A percentile compares a stretch with the other conserved stretches of the same genome.
Conservation (phyloP, 2,329 filamentous ascomycete genomes). For the Alternaria novae-zelandiae region DNA sequence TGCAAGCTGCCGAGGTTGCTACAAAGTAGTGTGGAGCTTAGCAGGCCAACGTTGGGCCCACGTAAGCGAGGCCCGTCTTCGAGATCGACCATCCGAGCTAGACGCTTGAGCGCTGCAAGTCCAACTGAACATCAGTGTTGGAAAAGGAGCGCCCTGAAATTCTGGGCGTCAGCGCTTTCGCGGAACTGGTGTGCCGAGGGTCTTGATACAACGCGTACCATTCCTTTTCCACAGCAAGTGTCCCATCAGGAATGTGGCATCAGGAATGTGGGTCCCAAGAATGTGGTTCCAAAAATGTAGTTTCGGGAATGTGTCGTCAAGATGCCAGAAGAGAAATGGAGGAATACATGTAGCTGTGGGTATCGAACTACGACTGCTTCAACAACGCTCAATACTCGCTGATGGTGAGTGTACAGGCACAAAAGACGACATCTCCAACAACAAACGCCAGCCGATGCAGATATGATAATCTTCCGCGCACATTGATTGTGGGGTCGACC, state of each 20-base stretch:
- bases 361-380: background rate
- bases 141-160: background rate
- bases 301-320: background rate
- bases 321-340: background rate
- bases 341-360: background rate
- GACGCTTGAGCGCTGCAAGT: background rate
- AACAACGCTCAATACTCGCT: background rate
- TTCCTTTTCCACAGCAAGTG: background rate
- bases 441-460: conserved; percentile 3
- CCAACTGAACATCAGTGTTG: background rate
- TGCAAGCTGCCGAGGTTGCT: background rate
- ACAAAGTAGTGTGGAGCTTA: background rate
- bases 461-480: background rate
- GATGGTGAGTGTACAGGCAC: background rate
- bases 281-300: background rate
- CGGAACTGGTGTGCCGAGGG: background rate
- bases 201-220: background rate
- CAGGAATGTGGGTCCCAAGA: background rate
- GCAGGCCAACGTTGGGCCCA: background rate
- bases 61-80: background rate
- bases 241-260: background rate
- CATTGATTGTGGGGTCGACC: background rate
- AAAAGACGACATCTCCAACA: background rate
- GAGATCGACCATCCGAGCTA: background rate
- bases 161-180: background rate